These are phyloP conservation scores for Trifolium fragiferum DNA, from an alignment of 306 rosid genomes.

Conservation along the genomic window DNA sequence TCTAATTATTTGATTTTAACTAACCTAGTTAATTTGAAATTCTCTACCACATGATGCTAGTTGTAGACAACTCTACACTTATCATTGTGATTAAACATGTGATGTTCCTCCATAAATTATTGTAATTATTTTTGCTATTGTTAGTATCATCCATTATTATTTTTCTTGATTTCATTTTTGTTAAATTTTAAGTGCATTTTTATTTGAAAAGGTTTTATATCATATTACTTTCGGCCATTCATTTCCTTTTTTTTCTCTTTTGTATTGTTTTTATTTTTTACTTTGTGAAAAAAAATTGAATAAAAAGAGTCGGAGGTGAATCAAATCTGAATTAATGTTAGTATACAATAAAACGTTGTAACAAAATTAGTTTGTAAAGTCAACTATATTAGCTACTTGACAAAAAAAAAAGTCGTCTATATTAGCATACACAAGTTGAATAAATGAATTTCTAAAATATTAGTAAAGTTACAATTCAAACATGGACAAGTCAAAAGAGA, in stretches of 20 bases:
- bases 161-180: background rate
- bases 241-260: no score
- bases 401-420: no score
- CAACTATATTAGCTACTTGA: no score
- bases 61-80: background rate
- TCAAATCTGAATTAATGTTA: no score
- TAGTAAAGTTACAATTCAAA: conserved; percentile 30
- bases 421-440: background rate
- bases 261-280: no score
- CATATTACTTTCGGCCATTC: no score
- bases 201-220: no score
- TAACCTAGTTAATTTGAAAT: conserved; percentile 31
- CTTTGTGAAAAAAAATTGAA: no score
- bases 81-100: conserved; percentile 11
- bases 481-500: conserved; percentile 36
- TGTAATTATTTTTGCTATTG: background rate
- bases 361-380: background rate
- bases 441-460: background rate
- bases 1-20: conserved; percentile 5
- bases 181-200: background rate
- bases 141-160: no score
- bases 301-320: no score
- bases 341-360: background rate
- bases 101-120: background rate
- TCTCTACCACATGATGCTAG: conserved; percentile 18